Evolutionary conservation across 202 grass and related monocot species (phyloP).

Genomic region (Zizania palustris): DNA sequence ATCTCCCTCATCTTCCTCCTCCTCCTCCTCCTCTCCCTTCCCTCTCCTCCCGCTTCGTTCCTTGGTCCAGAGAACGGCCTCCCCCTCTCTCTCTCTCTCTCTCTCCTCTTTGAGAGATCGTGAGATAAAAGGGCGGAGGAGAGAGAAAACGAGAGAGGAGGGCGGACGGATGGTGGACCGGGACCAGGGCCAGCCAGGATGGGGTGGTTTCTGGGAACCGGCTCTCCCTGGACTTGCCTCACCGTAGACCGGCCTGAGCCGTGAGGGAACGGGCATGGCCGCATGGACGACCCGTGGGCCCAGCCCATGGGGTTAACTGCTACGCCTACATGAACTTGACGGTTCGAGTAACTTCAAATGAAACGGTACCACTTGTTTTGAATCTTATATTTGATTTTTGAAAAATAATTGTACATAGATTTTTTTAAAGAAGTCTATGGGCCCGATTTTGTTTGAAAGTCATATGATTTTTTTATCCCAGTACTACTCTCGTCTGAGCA

Average conservation of each 20-base stretch:
- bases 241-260: conserved; percentile 23
- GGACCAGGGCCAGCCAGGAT: not conserved
- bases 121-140: conserved; percentile 52
- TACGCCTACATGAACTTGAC: too few relatives aligned
- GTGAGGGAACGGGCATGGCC: not conserved
- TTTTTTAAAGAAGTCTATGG: too few relatives aligned
- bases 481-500: too few relatives aligned
- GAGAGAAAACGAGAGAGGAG: conserved; percentile 12
- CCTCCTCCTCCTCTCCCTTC: not conserved
- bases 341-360: too few relatives aligned
- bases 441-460: too few relatives aligned
- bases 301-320: too few relatives aligned
- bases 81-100: conserved; percentile 41
- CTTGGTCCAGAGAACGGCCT: not conserved
- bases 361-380: too few relatives aligned
- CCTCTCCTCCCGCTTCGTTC: conserved; percentile 19
- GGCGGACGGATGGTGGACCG: not conserved
- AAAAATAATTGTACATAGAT: too few relatives aligned
- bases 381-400: too few relatives aligned
- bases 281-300: not conserved
- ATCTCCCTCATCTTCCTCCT: conserved; percentile 68
- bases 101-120: conserved; percentile 49
- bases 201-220: conserved; percentile 9
- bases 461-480: too few relatives aligned
- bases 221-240: conserved; percentile 34